Evolutionary conservation across 495 filamentous ascomycete genomes (phyloP), one percentile per base, ranked within the genome.

Genomic region (Talaromyces adpressus): DNA sequence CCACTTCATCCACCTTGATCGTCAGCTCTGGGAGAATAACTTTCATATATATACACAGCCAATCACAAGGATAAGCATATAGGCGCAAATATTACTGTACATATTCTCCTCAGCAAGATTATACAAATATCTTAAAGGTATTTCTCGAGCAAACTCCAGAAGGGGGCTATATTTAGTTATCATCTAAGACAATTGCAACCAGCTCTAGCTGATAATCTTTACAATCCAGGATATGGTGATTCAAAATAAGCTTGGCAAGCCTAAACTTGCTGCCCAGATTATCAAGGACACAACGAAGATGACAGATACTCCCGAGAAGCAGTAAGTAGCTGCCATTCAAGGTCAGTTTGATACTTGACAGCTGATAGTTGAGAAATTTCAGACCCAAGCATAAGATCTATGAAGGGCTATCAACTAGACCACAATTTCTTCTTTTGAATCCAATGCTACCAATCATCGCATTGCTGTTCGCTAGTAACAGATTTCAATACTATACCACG

Each of bases 271-370:
- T 6, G 60, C 67, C 2, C 47, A 68, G 57, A 59, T 65, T 34
- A 39, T 69, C 18, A 51, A 57, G 56, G 60, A 69, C 36, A 60
- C 66, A 3, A 69, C 67, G 47, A 60, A 52, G 16, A 67, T 69
- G 57, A 69, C 29, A 5, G 41, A 53, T 32, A 63, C 51, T 18
- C 63, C 49, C 1, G 23, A 66, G 34, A 68, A 68, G 60, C 18
- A 61, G 64, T 68, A 11, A 60, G 27, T n/a, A 1, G 59, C 54
- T 59, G 58, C 41, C 3, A 54, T 57, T 53, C 1, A 12, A 2
- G 22, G 5, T 52, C 4, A 25, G 20, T 52, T 52, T 23, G 6
- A 52, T 52, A 52, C 8, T 2, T 34, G 8, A 12, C 11, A 12
- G 49, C 49, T 52, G 11, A 52, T 52, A 25, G 1, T 20, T 34